phyloP scores from a whole-genome alignment of 495 filamentous ascomycete genomes.

The Neurospora sp. region DNA sequence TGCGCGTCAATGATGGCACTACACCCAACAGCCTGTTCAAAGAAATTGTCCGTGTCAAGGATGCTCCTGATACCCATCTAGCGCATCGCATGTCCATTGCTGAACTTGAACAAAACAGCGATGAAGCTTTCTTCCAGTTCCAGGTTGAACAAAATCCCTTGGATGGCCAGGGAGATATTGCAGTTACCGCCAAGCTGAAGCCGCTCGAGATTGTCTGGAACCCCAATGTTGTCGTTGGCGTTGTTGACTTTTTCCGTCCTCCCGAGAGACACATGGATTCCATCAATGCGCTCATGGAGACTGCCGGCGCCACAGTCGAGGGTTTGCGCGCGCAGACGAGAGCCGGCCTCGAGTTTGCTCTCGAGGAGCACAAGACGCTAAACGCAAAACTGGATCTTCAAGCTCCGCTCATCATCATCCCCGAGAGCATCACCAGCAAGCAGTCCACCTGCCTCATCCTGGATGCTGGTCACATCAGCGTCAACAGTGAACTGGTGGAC shows the following conservation, averaged over 20 bases:
- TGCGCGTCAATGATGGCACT: slow-evolving; percentile 92
- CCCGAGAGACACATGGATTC: slow-evolving; percentile 98
- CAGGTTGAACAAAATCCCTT: slow-evolving; percentile 91
- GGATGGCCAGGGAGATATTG: slow-evolving; percentile 82
- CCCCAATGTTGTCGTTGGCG: slow-evolving; percentile 78
- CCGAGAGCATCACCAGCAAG: slow-evolving; percentile 75
- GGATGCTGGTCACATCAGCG: slow-evolving; percentile 89
- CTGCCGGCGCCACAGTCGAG: slow-evolving; percentile 89
- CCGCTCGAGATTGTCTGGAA: slow-evolving; percentile 97
- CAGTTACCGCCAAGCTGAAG: slow-evolving; percentile 82
- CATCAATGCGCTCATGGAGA: slow-evolving; percentile 86
- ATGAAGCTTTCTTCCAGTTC: slow-evolving; percentile 81
- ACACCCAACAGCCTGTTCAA: slow-evolving; percentile 81
- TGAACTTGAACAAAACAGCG: slow-evolving; percentile 47
- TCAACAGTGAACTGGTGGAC: slow-evolving; percentile 89
- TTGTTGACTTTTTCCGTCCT: slow-evolving; percentile 89
- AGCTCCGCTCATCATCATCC: slow-evolving; percentile 91
- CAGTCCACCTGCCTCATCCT: slow-evolving; percentile 80
- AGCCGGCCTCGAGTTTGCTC: slow-evolving; percentile 88
- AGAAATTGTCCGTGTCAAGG: slow-evolving; percentile 91
- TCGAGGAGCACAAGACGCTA: slow-evolving; percentile 95
- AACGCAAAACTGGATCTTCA: slow-evolving; percentile 93
- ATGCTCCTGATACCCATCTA: slow-evolving; percentile 49
- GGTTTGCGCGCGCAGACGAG: slow-evolving; percentile 89
- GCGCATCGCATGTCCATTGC: slow-evolving; percentile 45